phyloP scores from a whole-genome alignment of 805 yeast genomes.

The Ogataea minuta region DNA sequence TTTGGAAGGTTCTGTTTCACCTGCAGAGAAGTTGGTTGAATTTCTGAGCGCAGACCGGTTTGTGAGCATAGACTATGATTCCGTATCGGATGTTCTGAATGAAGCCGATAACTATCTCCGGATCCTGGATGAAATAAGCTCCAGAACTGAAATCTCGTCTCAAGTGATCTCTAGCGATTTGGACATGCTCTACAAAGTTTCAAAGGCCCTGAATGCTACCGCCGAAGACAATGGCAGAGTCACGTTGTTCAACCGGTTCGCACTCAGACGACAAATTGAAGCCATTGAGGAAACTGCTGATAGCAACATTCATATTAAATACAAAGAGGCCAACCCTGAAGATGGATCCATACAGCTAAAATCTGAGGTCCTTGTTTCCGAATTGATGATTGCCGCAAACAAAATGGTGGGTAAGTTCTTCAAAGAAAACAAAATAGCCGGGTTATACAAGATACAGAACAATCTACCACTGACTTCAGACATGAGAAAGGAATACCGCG shows the following conservation, averaged over 20 bases:
- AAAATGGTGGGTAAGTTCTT: slow-evolving; percentile 54
- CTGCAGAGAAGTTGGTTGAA: slow-evolving; percentile 30
- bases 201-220: slow-evolving; percentile 26
- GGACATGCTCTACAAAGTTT: slow-evolving; percentile 32
- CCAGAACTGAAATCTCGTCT: neutral
- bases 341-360: slow-evolving; percentile 27
- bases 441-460: slow-evolving; percentile 43
- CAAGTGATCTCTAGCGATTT: slow-evolving; percentile 21
- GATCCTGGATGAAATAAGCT: slow-evolving; percentile 3
- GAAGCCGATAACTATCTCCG: slow-evolving; percentile 15
- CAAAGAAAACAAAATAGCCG: slow-evolving; percentile 43
- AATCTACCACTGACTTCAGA: slow-evolving; percentile 22
- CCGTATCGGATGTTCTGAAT: slow-evolving; percentile 53
- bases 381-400: slow-evolving; percentile 81
- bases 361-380: slow-evolving; percentile 71
- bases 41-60: slow-evolving; percentile 47
- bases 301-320: neutral
- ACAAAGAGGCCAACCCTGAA: slow-evolving; percentile 4
- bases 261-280: slow-evolving; percentile 24
- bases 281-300: slow-evolving; percentile 12
- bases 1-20: slow-evolving; percentile 16
- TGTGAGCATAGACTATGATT: slow-evolving; percentile 57
- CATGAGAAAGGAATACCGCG: slow-evolving; percentile 14
- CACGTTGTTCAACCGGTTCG: slow-evolving; percentile 19
- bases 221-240: slow-evolving; percentile 41